Conservation (phyloP, 2,329 filamentous ascomycete species). For the Leptographium wingfieldii region DNA sequence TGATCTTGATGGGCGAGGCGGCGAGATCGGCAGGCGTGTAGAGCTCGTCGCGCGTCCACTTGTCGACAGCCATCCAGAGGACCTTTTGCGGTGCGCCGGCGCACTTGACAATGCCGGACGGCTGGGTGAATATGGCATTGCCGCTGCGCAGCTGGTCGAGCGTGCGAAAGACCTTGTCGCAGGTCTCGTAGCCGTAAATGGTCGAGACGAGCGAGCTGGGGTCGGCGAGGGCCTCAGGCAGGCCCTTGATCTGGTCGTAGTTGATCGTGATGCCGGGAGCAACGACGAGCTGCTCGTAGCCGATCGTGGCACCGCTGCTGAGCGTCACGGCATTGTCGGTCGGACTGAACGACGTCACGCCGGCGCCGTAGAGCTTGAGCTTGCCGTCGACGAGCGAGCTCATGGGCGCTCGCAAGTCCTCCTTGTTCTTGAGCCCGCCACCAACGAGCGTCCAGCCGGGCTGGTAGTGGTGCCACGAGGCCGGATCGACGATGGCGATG, state of each 20-base stretch:
- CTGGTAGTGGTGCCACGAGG: constrained; percentile 53
- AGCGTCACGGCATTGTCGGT: constrained; percentile 44
- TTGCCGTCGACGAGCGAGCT: constrained; percentile 42
- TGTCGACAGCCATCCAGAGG: constrained; percentile 49
- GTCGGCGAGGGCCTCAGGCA: constrained; percentile 42
- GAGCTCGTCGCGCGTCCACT: constrained; percentile 41
- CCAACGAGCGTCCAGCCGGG: constrained; percentile 59
- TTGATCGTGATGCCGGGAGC: constrained; percentile 43
- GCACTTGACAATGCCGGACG: constrained; percentile 45
- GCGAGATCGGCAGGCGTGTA: constrained; percentile 27
- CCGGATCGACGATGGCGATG: constrained; percentile 52
- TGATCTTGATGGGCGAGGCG: constrained; percentile 34
- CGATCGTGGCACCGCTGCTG: constrained; percentile 39
- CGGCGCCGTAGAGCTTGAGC: constrained; percentile 45
- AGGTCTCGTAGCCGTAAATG: constrained; percentile 44
- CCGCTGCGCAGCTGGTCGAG: constrained; percentile 36
- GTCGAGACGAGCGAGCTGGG: constrained; percentile 36
- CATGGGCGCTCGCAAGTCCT: constrained; percentile 41
- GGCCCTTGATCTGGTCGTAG: constrained; percentile 37
- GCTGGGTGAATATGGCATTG: constrained; percentile 46
- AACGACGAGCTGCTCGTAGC: constrained; percentile 53
- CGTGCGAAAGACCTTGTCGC: constrained; percentile 37
- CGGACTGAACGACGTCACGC: constrained; percentile 37
- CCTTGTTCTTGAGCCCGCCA: constrained; percentile 49
- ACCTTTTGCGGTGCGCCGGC: constrained; percentile 49